Conservation (phyloP, 2,329 filamentous ascomycete genomes). For the Colletotrichum liaoningense region DNA sequence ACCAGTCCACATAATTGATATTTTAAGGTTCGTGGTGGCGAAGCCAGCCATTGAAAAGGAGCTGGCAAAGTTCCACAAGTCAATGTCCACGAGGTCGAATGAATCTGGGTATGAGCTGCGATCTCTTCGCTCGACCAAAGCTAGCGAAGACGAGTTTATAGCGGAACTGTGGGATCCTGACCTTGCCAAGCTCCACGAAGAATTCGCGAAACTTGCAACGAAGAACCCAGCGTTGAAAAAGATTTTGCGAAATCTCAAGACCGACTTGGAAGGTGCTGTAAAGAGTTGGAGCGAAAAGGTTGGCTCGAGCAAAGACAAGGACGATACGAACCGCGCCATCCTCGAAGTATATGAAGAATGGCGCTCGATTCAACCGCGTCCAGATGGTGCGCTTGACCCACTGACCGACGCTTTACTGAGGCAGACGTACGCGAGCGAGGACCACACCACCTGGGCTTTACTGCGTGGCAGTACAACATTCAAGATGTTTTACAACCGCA, state of each 20-base stretch:
- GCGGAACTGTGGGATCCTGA: constrained; percentile 50
- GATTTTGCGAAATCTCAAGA: constrained; percentile 47
- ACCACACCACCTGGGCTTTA: constrained; percentile 53
- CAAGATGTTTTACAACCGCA: constrained; percentile 46
- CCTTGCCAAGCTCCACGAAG: constrained; percentile 46
- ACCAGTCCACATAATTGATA: constrained; percentile 69
- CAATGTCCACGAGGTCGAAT: constrained; percentile 8
- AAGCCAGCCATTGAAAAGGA: constrained; percentile 52
- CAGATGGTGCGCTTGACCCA: constrained; percentile 30
- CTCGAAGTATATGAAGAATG: constrained; percentile 53
- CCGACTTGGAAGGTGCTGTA: constrained; percentile 45
- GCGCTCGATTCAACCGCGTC: constrained; percentile 51
- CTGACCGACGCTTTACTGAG: constrained; percentile 38
- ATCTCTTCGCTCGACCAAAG: background rate
- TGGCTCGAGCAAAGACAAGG: background rate
- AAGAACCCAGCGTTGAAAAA: constrained; percentile 43
- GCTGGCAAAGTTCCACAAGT: constrained; percentile 46
- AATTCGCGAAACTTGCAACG: constrained; percentile 46
- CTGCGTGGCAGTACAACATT: constrained; percentile 64
- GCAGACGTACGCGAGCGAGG: constrained; percentile 43
- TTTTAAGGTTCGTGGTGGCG: constrained; percentile 67
- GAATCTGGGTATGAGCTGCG: background rate
- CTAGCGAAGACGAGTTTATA: background rate
- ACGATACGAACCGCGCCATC: constrained; percentile 44
- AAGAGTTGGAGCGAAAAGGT: constrained; percentile 46